Percentiles rank a stretch among this genome's conserved stretches.
Evolutionary conservation across 2,329 filamentous ascomycete species (phyloP).

Genomic region (Lasiodiplodia theobromae): DNA sequence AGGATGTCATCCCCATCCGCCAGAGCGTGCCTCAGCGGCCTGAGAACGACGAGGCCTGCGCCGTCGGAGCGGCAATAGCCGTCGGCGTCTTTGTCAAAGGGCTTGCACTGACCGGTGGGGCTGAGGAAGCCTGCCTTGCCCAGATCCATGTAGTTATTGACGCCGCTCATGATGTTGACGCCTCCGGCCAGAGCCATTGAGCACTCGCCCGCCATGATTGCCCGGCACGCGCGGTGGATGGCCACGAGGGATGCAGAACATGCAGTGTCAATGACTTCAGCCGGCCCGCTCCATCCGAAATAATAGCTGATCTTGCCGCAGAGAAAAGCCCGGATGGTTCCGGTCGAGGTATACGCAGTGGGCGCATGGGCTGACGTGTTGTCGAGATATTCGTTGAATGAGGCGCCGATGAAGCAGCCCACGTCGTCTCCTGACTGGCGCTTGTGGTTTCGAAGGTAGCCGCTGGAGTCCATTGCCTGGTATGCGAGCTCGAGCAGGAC

Average conservation of each 20-base stretch:
- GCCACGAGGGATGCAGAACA: conserved; percentile 41
- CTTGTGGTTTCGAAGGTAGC: conserved; percentile 22
- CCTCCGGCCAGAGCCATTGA: conserved; percentile 30
- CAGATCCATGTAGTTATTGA: not conserved
- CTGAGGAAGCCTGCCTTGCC: conserved; percentile 36
- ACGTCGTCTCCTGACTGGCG: conserved; percentile 33
- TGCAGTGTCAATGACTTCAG: conserved; percentile 42
- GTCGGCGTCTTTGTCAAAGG: conserved; percentile 61
- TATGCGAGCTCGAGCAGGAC: conserved; percentile 33
- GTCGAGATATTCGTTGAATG: conserved; percentile 29
- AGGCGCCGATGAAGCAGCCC: conserved; percentile 36
- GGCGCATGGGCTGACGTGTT: not conserved
- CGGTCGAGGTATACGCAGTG: not conserved
- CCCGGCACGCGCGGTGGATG: conserved; percentile 40
- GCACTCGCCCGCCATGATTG: conserved; percentile 29
- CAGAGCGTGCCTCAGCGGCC: conserved; percentile 64
- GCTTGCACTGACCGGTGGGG: conserved; percentile 41
- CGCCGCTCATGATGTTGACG: not conserved
- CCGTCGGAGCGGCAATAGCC: conserved; percentile 72
- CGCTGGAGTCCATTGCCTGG: conserved; percentile 36
- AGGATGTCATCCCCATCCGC: conserved; percentile 62
- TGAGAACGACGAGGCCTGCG: conserved; percentile 63
- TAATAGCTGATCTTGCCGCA: conserved; percentile 40
- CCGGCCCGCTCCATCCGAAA: conserved; percentile 41
- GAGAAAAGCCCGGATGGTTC: conserved; percentile 35